A percentile compares a stretch with the other conserved stretches of the same genome.
phyloP scores from a whole-genome alignment of 1,139 yeast genomes.

The Debaryomyces robertsiae region DNA sequence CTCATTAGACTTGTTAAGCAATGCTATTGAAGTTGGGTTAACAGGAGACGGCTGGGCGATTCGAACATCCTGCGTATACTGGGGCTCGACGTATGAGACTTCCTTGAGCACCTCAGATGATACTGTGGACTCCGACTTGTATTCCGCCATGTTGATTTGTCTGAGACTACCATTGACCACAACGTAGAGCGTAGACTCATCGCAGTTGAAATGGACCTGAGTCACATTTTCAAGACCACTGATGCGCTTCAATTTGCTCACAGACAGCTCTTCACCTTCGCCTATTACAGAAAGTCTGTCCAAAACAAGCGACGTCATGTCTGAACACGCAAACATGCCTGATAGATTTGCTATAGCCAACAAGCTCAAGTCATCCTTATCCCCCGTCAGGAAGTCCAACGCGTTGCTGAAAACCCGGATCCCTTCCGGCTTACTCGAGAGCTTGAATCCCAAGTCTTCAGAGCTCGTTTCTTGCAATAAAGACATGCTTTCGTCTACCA shows the following conservation, averaged over 20 bases:
- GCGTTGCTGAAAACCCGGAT: conserved; percentile 28
- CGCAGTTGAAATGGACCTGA: conserved; percentile 29
- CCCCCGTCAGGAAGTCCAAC: conserved; percentile 25
- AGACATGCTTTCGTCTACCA: conserved; percentile 10
- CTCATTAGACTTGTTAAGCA: conserved; percentile 9
- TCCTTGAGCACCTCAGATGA: neutral
- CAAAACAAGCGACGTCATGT: conserved; percentile 22
- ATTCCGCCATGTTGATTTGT: conserved; percentile 8
- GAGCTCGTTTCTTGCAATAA: conserved; percentile 31
- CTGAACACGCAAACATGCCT: conserved; percentile 36
- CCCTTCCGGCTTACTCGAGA: conserved; percentile 31
- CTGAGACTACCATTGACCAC: conserved; percentile 20
- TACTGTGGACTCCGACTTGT: neutral
- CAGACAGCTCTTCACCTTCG: neutral
- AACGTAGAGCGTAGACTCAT: conserved; percentile 26
- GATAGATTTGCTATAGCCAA: conserved; percentile 31
- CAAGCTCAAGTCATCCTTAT: conserved; percentile 25
- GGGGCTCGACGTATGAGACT: neutral
- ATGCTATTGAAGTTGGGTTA: conserved; percentile 9
- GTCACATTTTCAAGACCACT: conserved; percentile 16
- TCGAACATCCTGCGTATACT: conserved; percentile 5
- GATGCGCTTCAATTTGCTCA: conserved; percentile 2
- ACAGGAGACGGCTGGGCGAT: conserved; percentile 13
- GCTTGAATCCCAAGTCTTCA: conserved; percentile 44
- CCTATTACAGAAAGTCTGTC: conserved; percentile 19